These are phyloP conservation scores for Inga leiocalycina DNA, from an alignment of 306 rosid genomes.

Conservation along the genomic window DNA sequence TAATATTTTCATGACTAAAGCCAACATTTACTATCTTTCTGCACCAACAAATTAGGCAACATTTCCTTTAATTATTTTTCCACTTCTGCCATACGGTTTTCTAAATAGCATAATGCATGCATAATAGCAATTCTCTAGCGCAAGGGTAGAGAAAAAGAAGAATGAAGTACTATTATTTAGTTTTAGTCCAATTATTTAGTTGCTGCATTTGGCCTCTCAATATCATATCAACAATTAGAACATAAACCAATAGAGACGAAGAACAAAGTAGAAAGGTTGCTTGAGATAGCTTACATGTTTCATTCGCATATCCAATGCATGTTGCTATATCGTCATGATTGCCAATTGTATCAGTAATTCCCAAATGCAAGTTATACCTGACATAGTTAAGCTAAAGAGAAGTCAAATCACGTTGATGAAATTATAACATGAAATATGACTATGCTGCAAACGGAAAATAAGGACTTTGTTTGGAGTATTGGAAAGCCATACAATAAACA, in stretches of 20 bases:
- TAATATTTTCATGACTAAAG: constrained; percentile 4
- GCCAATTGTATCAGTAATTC: constrained; percentile 54
- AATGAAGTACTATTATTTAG: neutral
- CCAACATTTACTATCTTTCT: constrained; percentile 3
- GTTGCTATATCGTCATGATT: constrained; percentile 77
- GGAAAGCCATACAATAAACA: neutral
- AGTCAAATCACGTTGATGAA: constrained; percentile 16
- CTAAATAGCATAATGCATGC: constrained; percentile 5
- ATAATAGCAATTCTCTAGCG: neutral
- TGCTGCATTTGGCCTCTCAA: constrained; percentile 1
- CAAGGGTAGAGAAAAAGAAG: neutral
- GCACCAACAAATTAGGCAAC: neutral
- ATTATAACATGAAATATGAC: neutral
- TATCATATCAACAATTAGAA: constrained; percentile 22
- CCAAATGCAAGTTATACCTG: constrained; percentile 83
- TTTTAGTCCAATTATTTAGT: neutral
- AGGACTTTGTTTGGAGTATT: neutral
- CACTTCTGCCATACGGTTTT: neutral
- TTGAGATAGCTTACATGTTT: constrained; percentile 60
- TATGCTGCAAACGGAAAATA: neutral
- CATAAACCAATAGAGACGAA: constrained; percentile 22
- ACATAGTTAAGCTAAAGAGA: constrained; percentile 17
- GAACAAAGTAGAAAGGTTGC: neutral
- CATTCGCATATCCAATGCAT: constrained; percentile 67
- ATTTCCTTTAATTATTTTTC: neutral